A percentile compares a stretch with the other conserved stretches of the same genome.
phyloP scores from a whole-genome alignment of 2,329 filamentous ascomycete genomes.

The Trichoderma sp. region DNA sequence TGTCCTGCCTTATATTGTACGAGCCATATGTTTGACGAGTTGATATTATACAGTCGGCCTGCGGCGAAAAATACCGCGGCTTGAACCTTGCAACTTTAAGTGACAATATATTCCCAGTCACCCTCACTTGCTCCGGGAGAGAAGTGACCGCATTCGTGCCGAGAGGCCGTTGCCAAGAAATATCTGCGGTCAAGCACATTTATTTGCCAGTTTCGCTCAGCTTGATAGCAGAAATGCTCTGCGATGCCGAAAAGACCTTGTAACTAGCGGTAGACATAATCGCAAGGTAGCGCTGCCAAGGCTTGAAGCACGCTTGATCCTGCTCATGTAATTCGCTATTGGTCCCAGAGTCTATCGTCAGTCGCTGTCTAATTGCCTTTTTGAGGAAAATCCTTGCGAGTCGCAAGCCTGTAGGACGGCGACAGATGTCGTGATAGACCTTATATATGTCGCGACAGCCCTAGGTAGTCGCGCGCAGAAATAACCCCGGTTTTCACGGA shows the following conservation, averaged over 20 bases:
- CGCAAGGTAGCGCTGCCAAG: not conserved
- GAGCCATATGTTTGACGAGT: no score
- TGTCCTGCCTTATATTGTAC: no score
- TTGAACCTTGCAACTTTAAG: not conserved
- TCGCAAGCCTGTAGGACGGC: not conserved
- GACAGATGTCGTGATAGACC: slow-evolving; percentile 12
- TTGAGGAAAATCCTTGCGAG: not conserved
- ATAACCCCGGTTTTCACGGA: slow-evolving; percentile 15
- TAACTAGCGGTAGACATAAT: not conserved
- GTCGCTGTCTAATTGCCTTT: not conserved
- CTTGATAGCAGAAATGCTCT: not conserved
- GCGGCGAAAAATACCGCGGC: no score
- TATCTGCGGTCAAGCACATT: not conserved
- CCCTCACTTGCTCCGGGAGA: not conserved
- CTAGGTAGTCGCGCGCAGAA: not conserved
- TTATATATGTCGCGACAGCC: slow-evolving; percentile 10
- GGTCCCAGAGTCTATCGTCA: not conserved
- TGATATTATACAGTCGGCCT: no score
- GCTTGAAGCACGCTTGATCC: not conserved
- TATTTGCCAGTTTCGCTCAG: not conserved
- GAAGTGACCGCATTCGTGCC: not conserved
- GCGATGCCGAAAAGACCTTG: not conserved
- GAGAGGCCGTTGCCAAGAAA: slow-evolving; percentile 9
- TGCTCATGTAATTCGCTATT: not conserved
- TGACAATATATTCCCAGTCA: not conserved